Evolutionary conservation across 495 filamentous ascomycete genomes (phyloP).

Genomic region (Aspergillus conjunctus): DNA sequence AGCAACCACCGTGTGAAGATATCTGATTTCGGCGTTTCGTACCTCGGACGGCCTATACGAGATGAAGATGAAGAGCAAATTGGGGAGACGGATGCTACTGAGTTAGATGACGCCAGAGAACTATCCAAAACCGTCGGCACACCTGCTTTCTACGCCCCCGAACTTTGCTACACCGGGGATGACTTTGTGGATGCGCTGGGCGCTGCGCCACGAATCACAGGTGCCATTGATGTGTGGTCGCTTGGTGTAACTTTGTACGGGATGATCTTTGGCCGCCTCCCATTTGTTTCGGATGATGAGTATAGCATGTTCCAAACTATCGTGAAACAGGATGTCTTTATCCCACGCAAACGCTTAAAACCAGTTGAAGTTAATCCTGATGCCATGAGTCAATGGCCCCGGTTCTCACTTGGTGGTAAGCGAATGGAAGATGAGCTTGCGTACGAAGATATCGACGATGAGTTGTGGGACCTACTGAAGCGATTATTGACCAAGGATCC

Average conservation of each 20-base stretch:
- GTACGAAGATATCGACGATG: constrained; percentile 84
- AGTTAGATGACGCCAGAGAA: constrained; percentile 88
- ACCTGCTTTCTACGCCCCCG: constrained; percentile 95
- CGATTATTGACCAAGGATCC: constrained; percentile 89
- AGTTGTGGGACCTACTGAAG: constrained; percentile 77
- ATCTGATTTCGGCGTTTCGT: constrained; percentile 99
- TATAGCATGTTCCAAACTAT: constrained; percentile 89
- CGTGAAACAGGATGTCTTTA: constrained; percentile 84
- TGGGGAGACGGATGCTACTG: constrained; percentile 78
- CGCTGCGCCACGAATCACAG: constrained; percentile 57
- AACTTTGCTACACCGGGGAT: constrained; percentile 80
- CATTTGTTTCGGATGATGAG: constrained; percentile 88
- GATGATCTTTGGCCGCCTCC: constrained; percentile 88
- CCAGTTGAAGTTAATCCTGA: constrained; percentile 67
- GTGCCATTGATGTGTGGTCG: constrained; percentile 94
- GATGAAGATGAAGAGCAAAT: constrained; percentile 77
- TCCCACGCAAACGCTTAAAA: constrained; percentile 76
- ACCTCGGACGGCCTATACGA: constrained; percentile 81
- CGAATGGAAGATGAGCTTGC: constrained; percentile 67
- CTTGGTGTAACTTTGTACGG: constrained; percentile 95
- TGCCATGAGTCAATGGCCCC: constrained; percentile 34
- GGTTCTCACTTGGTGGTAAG: constrained; percentile 48
- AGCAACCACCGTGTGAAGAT: constrained; percentile 89
- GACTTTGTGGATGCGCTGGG: constrained; percentile 52
- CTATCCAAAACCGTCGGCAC: constrained; percentile 97